phyloP scores from a whole-genome alignment of 2,329 filamentous ascomycete genomes.

The Coniella lustricola region DNA sequence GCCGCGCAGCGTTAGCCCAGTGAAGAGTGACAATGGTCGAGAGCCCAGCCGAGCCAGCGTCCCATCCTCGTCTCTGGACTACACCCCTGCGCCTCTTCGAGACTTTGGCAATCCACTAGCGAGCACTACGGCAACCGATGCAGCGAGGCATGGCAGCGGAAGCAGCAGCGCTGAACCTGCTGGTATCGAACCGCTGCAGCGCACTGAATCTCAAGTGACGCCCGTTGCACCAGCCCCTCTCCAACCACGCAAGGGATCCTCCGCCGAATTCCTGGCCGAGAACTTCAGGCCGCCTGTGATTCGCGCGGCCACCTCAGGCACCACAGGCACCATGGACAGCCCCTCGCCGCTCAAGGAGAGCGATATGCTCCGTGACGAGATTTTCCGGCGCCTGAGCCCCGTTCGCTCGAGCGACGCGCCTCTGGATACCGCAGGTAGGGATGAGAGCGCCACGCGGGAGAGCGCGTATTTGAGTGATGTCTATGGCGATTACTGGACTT shows the following conservation, averaged over 20 bases:
- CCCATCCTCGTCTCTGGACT: conserved; percentile 4
- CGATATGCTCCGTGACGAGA: conserved; percentile 66
- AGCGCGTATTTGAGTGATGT: conserved; percentile 59
- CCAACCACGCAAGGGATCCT: conserved; percentile 30
- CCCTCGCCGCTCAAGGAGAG: conserved; percentile 58
- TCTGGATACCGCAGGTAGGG: not conserved
- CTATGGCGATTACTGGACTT: conserved; percentile 61
- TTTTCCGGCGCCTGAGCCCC: conserved; percentile 61
- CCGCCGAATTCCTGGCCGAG: conserved; percentile 21
- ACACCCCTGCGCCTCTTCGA: conserved; percentile 5
- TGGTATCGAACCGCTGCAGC: not conserved
- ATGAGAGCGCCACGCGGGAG: conserved; percentile 32
- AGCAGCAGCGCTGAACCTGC: not conserved
- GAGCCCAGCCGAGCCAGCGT: not conserved
- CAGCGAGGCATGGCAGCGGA: not conserved
- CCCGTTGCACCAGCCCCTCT: conserved; percentile 36
- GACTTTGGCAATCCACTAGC: not conserved
- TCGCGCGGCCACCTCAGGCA: conserved; percentile 37
- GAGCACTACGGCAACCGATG: not conserved
- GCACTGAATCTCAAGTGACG: conserved; percentile 14
- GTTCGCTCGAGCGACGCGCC: conserved; percentile 24
- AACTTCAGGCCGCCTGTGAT: conserved; percentile 31
- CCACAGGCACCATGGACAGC: conserved; percentile 36
- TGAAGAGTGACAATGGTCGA: conserved; percentile 1
- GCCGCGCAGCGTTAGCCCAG: conserved; percentile 5